These are phyloP conservation scores for Catunica adiposa DNA, from an alignment of 2,329 filamentous ascomycete species.

Conservation along the genomic window DNA sequence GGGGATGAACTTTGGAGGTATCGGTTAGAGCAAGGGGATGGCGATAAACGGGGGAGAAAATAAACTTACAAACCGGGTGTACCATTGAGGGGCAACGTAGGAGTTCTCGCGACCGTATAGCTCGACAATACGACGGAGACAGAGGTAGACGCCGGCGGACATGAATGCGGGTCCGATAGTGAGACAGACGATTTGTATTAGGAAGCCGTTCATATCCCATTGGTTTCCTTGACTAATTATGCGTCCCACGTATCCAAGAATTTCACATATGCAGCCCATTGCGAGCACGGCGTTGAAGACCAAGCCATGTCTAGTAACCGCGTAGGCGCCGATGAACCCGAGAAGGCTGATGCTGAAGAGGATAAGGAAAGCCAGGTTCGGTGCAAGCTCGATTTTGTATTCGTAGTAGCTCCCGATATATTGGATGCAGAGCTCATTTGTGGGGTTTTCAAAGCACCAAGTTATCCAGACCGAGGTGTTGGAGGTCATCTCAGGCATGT, in stretches of 20 bases:
- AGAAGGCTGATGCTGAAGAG: conserved; percentile 33
- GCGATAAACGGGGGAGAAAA: conserved; percentile 16
- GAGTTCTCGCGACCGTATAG: conserved; percentile 33
- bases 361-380: conserved; percentile 35
- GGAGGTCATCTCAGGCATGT: conserved; percentile 5
- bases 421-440: conserved; percentile 18
- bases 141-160: conserved; percentile 47
- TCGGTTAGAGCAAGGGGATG: conserved; percentile 16
- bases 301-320: conserved; percentile 29
- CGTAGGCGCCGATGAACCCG: conserved; percentile 25
- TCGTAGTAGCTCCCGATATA: conserved; percentile 28
- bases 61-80: conserved; percentile 28
- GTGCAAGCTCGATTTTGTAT: conserved; percentile 36
- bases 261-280: conserved; percentile 37
- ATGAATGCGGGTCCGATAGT: conserved; percentile 50
- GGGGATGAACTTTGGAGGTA: conserved; percentile 27
- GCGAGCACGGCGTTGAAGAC: conserved; percentile 37
- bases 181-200: conserved; percentile 43
- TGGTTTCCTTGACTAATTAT: conserved; percentile 40
- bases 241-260: conserved; percentile 46
- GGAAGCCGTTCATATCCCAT: conserved; percentile 40
- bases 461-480: conserved; percentile 2
- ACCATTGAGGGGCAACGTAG: conserved; percentile 29
- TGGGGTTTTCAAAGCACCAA: conserved; percentile 20
- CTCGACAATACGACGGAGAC: conserved; percentile 33